Conservation (phyloP, 345 rosid genomes). For the Luvunga scandens region DNA sequence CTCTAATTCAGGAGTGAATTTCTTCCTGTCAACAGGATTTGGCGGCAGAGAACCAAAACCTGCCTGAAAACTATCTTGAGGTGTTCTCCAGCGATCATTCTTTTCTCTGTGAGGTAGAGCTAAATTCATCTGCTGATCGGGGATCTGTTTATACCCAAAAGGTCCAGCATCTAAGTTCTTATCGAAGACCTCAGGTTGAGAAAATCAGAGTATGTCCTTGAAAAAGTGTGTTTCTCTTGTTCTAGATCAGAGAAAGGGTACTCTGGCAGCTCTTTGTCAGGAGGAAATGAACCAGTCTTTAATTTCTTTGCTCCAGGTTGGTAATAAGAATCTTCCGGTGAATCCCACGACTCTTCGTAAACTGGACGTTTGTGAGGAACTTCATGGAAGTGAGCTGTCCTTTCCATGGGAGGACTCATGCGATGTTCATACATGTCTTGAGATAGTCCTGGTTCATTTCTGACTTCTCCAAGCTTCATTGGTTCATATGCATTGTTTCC, state of each 20-base stretch:
- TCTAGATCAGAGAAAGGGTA: constrained; percentile 56
- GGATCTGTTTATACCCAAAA: constrained; percentile 45
- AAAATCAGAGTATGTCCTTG: constrained; percentile 48
- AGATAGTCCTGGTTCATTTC: constrained; percentile 30
- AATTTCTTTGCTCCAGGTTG: constrained; percentile 62
- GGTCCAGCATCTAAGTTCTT: constrained; percentile 39
- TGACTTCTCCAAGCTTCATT: constrained; percentile 37
- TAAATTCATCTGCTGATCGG: constrained; percentile 33
- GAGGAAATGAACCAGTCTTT: constrained; percentile 58
- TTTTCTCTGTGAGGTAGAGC: constrained; percentile 43
- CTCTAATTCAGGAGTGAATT: constrained; percentile 51
- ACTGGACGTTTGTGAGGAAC: constrained; percentile 37
- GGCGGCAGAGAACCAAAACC: constrained; percentile 44
- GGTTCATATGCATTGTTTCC: constrained; percentile 50
- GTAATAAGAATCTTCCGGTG: constrained; percentile 60
- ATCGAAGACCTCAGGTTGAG: constrained; percentile 48
- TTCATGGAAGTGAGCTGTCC: constrained; percentile 42
- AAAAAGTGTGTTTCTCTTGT: constrained; percentile 46
- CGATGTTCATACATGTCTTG: constrained; percentile 49
- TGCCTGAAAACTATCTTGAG: constrained; percentile 47
- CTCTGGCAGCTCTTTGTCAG: constrained; percentile 68
- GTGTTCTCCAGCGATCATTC: constrained; percentile 41
- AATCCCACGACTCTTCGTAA: constrained; percentile 75
- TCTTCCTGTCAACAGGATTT: constrained; percentile 51
- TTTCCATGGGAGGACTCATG: constrained; percentile 57